Percentiles rank a stretch among this genome's conserved stretches.
Evolutionary conservation across 164 flowering plant species (phyloP).

Genomic region (Stephania yunnanensis): DNA sequence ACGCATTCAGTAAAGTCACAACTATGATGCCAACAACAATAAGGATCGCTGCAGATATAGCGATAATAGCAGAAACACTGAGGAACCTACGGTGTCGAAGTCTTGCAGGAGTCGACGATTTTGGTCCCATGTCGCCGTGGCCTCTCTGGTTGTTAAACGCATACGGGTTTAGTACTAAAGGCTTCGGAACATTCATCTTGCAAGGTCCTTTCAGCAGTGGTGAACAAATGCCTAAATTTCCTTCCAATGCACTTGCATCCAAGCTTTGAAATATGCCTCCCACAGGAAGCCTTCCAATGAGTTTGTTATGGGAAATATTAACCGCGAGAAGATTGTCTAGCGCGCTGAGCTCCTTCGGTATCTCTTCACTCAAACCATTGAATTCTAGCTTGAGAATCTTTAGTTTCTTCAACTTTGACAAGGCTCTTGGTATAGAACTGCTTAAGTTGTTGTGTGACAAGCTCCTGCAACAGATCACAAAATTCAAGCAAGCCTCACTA

Average conservation of each 20-base stretch:
- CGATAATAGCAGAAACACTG: conserved; percentile 72
- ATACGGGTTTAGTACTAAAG: conserved; percentile 73
- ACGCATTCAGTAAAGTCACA: conserved; percentile 58
- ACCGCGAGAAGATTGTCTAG: conserved; percentile 70
- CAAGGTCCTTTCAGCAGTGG: conserved; percentile 83
- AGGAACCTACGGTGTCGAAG: conserved; percentile 49
- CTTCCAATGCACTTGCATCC: conserved; percentile 65
- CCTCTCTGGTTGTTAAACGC: conserved; percentile 36
- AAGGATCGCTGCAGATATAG: conserved; percentile 64
- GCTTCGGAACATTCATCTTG: conserved; percentile 76
- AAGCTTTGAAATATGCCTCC: conserved; percentile 59
- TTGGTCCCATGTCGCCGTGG: conserved; percentile 8
- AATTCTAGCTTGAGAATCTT: conserved; percentile 66
- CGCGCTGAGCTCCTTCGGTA: conserved; percentile 64
- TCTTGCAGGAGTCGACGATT: conserved; percentile 15
- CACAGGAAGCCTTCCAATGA: conserved; percentile 70
- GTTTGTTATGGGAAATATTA: conserved; percentile 72
- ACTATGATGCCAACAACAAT: conserved; percentile 63
- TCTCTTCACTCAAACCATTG: conserved; percentile 72
- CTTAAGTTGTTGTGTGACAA: conserved; percentile 65
- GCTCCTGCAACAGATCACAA: conserved; percentile 53
- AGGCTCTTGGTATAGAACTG: conserved; percentile 57
- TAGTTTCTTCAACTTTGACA: conserved; percentile 62
- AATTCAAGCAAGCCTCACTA: background rate
- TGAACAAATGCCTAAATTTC: conserved; percentile 89